Evolutionary conservation across 257 asterid species (phyloP).

Genomic region (Leptodermis oblonga): DNA sequence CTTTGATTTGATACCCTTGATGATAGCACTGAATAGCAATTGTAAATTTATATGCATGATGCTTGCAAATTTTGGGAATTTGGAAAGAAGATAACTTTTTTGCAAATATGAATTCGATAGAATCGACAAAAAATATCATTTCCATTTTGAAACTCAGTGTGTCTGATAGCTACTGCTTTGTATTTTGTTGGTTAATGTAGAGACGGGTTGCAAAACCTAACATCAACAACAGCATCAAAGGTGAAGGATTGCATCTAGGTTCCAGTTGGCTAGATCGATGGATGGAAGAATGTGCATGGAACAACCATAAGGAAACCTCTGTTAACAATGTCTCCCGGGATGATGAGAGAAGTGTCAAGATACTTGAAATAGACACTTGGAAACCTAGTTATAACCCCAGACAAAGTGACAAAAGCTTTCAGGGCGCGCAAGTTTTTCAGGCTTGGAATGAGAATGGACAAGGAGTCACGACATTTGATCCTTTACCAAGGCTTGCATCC

Average conservation of each 20-base stretch:
- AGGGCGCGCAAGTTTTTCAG: constrained; percentile 36
- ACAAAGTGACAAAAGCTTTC: constrained; percentile 29
- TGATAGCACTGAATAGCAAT: not conserved
- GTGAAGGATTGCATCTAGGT: constrained; percentile 36
- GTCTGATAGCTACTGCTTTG: not conserved
- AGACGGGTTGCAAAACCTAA: constrained; percentile 43
- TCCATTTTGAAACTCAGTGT: not conserved
- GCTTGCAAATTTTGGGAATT: not conserved
- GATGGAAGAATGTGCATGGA: constrained; percentile 71
- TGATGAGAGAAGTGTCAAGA: constrained; percentile 71
- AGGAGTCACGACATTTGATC: constrained; percentile 28
- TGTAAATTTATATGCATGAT: not conserved
- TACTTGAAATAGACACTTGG: constrained; percentile 87
- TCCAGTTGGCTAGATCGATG: constrained; percentile 68
- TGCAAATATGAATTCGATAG: not conserved
- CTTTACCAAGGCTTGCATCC: constrained; percentile 34
- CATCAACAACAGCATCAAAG: constrained; percentile 20
- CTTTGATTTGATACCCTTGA: constrained; percentile 7
- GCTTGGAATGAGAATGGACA: constrained; percentile 50
- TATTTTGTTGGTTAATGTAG: constrained; percentile 39
- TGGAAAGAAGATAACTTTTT: not conserved
- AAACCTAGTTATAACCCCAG: constrained; percentile 46
- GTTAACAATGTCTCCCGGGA: constrained; percentile 24
- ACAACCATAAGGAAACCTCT: constrained; percentile 27
- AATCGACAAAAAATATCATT: not conserved